phyloP scores from a whole-genome alignment of 2,329 filamentous ascomycete genomes.

The Claviceps sp. region DNA sequence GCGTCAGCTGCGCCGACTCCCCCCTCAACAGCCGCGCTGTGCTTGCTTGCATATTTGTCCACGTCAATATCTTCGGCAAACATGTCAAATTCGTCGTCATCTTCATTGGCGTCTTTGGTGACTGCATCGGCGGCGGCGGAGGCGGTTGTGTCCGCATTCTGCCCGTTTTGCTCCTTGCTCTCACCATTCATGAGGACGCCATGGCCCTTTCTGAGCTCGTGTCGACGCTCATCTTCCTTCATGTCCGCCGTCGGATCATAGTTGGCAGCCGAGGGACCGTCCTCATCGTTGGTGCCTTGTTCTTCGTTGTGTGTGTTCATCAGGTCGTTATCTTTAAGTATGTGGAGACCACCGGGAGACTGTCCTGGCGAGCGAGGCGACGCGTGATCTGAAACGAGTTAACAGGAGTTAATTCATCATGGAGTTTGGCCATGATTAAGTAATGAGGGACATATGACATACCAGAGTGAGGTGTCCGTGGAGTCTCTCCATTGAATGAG shows the following conservation, averaged over 20 bases:
- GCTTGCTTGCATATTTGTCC: constrained; percentile 47
- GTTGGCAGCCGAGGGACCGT: constrained; percentile 81
- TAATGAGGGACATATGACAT: constrained; percentile 16
- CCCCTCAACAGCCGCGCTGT: constrained; percentile 22
- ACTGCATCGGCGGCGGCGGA: constrained; percentile 16
- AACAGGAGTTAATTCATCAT: constrained; percentile 11
- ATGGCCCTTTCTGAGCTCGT: constrained; percentile 49
- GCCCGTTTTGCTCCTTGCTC: not conserved
- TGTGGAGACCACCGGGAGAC: constrained; percentile 45
- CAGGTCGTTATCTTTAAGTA: constrained; percentile 54
- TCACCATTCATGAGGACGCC: constrained; percentile 34
- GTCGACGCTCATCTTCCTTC: constrained; percentile 65
- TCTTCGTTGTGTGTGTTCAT: constrained; percentile 43
- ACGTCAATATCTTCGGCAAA: constrained; percentile 71
- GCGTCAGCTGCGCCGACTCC: constrained; percentile 26
- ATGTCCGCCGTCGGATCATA: constrained; percentile 85
- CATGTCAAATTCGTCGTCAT: constrained; percentile 71
- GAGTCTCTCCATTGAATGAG: constrained; percentile 23
- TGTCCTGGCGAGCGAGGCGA: constrained; percentile 31
- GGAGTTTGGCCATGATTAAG: not conserved
- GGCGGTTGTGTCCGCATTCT: constrained; percentile 1
- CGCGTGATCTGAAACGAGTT: constrained; percentile 14
- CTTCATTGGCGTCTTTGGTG: constrained; percentile 47
- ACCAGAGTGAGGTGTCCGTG: constrained; percentile 35
- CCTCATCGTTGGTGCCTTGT: constrained; percentile 31